phyloP scores from a whole-genome alignment of 2,329 filamentous ascomycete species.

The Pyricularia sp. region DNA sequence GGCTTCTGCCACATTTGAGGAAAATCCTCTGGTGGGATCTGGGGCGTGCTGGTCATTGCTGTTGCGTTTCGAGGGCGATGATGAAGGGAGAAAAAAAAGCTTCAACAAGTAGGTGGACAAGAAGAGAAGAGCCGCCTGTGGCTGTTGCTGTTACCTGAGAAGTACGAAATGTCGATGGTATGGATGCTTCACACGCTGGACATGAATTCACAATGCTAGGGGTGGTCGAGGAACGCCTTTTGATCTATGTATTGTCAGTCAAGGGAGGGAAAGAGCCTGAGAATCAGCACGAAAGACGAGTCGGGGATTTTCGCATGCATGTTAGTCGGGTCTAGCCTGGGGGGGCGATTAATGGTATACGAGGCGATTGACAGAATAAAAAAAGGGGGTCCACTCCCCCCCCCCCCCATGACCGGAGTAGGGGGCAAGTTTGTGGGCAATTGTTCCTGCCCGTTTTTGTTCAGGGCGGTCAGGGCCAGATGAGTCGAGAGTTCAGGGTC shows the following conservation, averaged over 20 bases:
- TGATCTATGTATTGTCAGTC: background rate
- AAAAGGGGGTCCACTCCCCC: background rate
- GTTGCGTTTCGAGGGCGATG: background rate
- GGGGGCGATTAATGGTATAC: background rate
- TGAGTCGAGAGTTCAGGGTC: background rate
- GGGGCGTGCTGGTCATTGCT: background rate
- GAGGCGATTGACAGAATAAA: background rate
- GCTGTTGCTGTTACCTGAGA: background rate
- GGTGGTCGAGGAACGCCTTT: background rate
- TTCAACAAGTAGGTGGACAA: background rate
- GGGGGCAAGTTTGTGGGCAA: background rate
- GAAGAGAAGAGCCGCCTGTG: background rate
- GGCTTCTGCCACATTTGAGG: conserved; percentile 79
- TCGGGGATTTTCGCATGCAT: background rate
- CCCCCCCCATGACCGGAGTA: too few species aligned
- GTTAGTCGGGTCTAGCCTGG: background rate
- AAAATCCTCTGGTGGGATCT: conserved; percentile 44
- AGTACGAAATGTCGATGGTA: background rate
- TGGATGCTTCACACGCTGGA: background rate
- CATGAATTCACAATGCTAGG: background rate
- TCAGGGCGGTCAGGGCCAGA: background rate
- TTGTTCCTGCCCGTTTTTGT: background rate
- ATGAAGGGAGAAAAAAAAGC: background rate
- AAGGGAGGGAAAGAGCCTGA: background rate
- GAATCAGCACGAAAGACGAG: background rate